Base-by-base conservation (phyloP, 768 basidiomycete genomes). In the Collybia mongolica region DNA sequence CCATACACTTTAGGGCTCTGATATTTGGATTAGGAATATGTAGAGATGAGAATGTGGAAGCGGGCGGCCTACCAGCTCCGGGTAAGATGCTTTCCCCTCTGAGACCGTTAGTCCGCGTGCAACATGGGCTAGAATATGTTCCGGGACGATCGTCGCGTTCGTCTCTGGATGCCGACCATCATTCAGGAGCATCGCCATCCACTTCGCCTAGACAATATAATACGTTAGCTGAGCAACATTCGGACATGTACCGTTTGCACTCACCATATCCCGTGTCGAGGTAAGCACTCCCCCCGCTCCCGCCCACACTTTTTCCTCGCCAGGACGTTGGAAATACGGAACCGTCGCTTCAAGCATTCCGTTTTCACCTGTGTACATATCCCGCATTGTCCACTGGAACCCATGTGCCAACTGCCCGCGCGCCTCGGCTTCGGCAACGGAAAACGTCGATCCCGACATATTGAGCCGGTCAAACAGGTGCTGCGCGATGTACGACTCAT, bases 1-100 rank as follows among this genome's bases (percentile, higher is more conserved):
- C 72, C 74, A 32, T 77, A 76, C 0, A 72, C 67, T 28, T 59
- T 65, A 0, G 70, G 65, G 43, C 70, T 71, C 75, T 75, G 46
- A 2, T 37, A 22, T 5, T 2, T 14, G 6, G n/a, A 12, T 15
- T 15, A 46, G 23, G 8, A 1, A 29, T 19, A n/a, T 7, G 14
- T 28, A n/a, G 28, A 26, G 22, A 5, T 14, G 41, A 14, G 26
- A 23, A n/a, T 15, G 19, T 35, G 39, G 36, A 8, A 6, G 5
- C 18, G n/a, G 1, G 5, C 9, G 5, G 60, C 66, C 28, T 49
- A 69, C 70, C 17, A 69, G 46, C 49, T 75, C 72, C 0, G 75
- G 72, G 53, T 60, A 72, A 6, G 60, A 44, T 0, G 72, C 68
- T 45, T 67, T 69, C 0, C 66, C 68, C 37, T 65, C 58, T 2